phyloP scores from a whole-genome alignment of 202 grass and related monocot species.

The Saccharum hybrid region DNA sequence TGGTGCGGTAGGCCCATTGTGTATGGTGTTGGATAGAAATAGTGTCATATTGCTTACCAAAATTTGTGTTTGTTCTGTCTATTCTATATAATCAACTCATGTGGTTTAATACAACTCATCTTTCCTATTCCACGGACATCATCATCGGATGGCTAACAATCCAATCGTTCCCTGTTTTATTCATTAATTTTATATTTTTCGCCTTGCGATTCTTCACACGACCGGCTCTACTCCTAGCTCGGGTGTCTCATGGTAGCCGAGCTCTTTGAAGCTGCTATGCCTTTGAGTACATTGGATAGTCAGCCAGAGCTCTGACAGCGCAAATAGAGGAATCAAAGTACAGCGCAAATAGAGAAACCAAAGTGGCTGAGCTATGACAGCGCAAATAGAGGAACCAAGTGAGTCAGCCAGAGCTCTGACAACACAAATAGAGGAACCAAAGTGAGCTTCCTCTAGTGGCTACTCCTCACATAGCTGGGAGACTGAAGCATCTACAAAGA shows the following conservation, averaged over 20 bases:
- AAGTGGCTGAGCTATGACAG: too few relatives aligned
- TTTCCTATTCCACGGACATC: neutral
- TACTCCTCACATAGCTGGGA: neutral
- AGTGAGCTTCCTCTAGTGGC: neutral
- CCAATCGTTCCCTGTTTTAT: neutral
- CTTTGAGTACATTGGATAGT: conserved; percentile 46
- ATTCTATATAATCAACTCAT: too few relatives aligned
- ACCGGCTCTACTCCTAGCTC: conserved; percentile 21
- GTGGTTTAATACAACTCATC: neutral
- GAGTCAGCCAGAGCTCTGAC: conserved; percentile 19
- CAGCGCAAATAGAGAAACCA: too few relatives aligned
- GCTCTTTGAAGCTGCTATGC: conserved; percentile 36
- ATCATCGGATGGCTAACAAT: neutral
- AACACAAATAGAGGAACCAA: neutral
- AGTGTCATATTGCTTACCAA: too few relatives aligned
- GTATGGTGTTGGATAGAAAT: too few relatives aligned
- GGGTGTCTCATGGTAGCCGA: neutral
- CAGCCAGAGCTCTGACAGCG: too few relatives aligned
- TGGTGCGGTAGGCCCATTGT: too few relatives aligned
- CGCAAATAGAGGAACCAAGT: too few relatives aligned
- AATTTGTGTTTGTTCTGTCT: too few relatives aligned
- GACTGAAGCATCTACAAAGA: conserved; percentile 28
- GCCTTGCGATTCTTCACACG: conserved; percentile 11
- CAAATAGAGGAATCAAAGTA: too few relatives aligned
- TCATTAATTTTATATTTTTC: neutral